phyloP scores from a whole-genome alignment of 1,284 basidiomycete genomes.

The Apiotrichum laibachii region DNA sequence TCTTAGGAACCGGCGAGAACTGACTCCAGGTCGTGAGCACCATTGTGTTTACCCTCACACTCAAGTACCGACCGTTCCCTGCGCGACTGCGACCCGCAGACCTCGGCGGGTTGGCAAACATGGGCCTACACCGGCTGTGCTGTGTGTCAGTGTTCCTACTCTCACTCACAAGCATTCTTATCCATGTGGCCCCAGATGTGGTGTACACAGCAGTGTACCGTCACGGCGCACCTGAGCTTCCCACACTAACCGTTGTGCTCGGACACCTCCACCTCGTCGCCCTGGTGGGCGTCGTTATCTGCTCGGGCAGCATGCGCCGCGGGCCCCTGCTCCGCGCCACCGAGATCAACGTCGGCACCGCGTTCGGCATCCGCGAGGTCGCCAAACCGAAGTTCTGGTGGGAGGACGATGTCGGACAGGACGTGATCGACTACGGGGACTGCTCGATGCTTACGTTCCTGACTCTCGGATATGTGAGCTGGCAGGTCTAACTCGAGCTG shows the following conservation, averaged over 20 bases:
- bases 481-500: neutral
- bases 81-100: slow-evolving; percentile 13
- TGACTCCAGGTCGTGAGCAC: slow-evolving; percentile 8
- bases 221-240: slow-evolving; percentile 8
- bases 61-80: slow-evolving; percentile 35
- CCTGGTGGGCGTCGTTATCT: neutral
- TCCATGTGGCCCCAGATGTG: slow-evolving; percentile 32
- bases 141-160: slow-evolving; percentile 15
- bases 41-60: slow-evolving; percentile 9
- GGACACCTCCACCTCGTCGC: slow-evolving; percentile 10
- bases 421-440: slow-evolving; percentile 44
- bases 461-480: slow-evolving; percentile 42
- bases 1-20: neutral
- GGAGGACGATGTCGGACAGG: slow-evolving; percentile 10
- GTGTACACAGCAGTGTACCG: slow-evolving; percentile 31
- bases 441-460: slow-evolving; percentile 44
- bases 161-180: slow-evolving; percentile 5
- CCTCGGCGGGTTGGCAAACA: slow-evolving; percentile 19
- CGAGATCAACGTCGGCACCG: slow-evolving; percentile 34
- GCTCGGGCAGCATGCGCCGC: slow-evolving; percentile 38
- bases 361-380: slow-evolving; percentile 33
- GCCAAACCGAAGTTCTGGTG: slow-evolving; percentile 12
- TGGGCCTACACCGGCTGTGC: slow-evolving; percentile 13
- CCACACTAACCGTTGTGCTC: neutral
- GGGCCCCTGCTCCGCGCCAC: slow-evolving; percentile 39